Evolutionary conservation across 169 alveolate genomes (phyloP), one percentile per base, ranked within the genome.

Genomic region (Cryptosporidium xiaoi): DNA sequence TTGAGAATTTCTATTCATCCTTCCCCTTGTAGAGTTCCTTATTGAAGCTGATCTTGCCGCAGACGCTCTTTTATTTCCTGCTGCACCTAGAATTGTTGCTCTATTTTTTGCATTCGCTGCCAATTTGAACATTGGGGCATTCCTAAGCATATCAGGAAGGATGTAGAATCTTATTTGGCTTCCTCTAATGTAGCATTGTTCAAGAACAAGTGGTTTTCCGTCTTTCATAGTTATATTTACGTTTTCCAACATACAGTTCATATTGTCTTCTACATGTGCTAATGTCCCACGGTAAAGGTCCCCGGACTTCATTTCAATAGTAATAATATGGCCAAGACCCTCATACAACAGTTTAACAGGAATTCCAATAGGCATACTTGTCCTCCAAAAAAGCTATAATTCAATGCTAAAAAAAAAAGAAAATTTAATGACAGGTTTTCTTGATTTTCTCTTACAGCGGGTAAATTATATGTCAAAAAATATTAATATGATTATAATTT

Each of bases 81-180:
- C 93, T 29, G 92, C 91, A 5, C 95, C 95, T 56, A 93, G 87
- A 62, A 91, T 83, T 62, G 85, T 85, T 60, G 93, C 90, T 84
- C 92, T 87, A n/a, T 92, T 82, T 68, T 92, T 92, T 16, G 93
- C 64, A 77, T 87, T 91, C 82, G 91, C 95, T 33, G 82, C 82
- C 48, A 87, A 46, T 91, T 97, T 98, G 92, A 98, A 98, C 99
- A 98, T 97, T 10, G 99, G 99, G 3, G 99, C 99, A 91, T 97
- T 98, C 89, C 98, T 95, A 15, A 98, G 95, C 99, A 98, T 97
- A 90, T 98, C 99, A 10, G 99, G 99, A 89, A 98, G 95, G 20
- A 98, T 96, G 85, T 96, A 95, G 90, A 97, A 97, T 71, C 98
- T 96, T 51, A 98, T 97, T 91, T 96, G 97, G 33, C 97, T 95